Base-by-base conservation (phyloP, 1,284 basidiomycete species). In the Fomitopsis palustris region DNA sequence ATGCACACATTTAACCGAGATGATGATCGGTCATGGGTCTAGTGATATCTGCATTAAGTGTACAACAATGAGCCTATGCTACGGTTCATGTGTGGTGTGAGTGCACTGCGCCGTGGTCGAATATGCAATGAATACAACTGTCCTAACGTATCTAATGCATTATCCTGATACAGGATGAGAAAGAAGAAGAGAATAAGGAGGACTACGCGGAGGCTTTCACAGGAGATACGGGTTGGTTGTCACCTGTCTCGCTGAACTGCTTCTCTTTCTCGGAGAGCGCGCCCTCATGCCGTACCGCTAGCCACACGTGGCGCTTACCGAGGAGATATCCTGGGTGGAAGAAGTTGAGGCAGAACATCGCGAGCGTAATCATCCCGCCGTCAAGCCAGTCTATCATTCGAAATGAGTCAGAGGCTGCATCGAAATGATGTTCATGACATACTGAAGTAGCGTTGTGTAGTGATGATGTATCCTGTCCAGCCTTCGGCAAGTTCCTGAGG, bases 401-500 rank as follows among this genome's bases (percentile, higher is more conserved):
- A 37, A 21, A 33, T 37, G 19, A 45, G 41, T 43, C 4, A 52
- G 33, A 21, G 2, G 33, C 9, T 17, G 53, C 21, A 23, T 7
- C 7, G 31, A 3, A 4, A 25, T 19, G 27, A 3, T 3, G 31
- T 1, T n/a, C 4, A n/a, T 23, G 29, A 56, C 67, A 35, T 61
- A 84, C 82, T 81, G 73, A 87, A 86, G 67, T 80, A 81, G 17
- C 78, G 66, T 65, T 87, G 72, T 1, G 83, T 85, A 1, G 69
- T 64, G 63, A 85, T 83, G 59, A 86, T 76, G 10, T 71, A 71
- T 2, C 84, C 85, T 19, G 65, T 67, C 81, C 82, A 86, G 0
- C 85, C 85, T 59, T 79, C 75, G 2, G 76, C 64, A 0, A 86
- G 76, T 70, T 87, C 84, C 67, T 68, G 47, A 25, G 14, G 41